Base-by-base conservation (phyloP, 1,139 yeast genomes). In the Zygosaccharomyces sapae region DNA sequence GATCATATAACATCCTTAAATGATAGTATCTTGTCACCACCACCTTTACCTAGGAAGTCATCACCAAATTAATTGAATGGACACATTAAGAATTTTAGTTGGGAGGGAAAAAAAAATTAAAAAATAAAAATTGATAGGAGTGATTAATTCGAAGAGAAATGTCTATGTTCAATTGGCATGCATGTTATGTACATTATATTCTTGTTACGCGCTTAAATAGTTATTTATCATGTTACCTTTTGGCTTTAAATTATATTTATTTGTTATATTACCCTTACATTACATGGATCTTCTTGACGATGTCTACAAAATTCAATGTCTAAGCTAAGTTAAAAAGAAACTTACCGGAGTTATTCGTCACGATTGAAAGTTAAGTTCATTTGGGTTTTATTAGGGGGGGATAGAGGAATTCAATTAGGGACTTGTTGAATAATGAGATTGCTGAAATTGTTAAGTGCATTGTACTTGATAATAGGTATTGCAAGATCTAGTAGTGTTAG, bases 1-100 rank as follows among this genome's bases (percentile, higher is more conserved):
- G 75, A 79, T 39, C 80, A 77, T 59, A 70, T 85, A 35, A 52
- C 48, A 33, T 43, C 44, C 19, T 44, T 55, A 33, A 55, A 51
- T 33, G 53, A 51, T n/a, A 36, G 20, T 8, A 7, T 36, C 5
- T 20, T 36, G 22, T 6, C 38, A 13, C 29, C 38, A 13, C 39
- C 30, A 8, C 42, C 49, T 13, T 18, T 40, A 5, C 41, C 38
- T 30, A 34, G 29, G 4, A 19, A 36, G 10, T 20, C 29, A 3
- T 20, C 38, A 27, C 31, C 12, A 27, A 27, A 10, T 27, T 12
- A 27, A 12, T 27, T 6, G n/a, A 12, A 10, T 10, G 12, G 31
- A 9, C 31, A 27, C 31, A 8, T 4, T 4, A 10, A 27, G 12
- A 27, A 9, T 10, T 10, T 27, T 27, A 27, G 5, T 27, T 27